A percentile compares a stretch with the other conserved stretches of the same genome.
Conservation (phyloP, 1,284 basidiomycete genomes). For the Violaceomyces palustris region DNA sequence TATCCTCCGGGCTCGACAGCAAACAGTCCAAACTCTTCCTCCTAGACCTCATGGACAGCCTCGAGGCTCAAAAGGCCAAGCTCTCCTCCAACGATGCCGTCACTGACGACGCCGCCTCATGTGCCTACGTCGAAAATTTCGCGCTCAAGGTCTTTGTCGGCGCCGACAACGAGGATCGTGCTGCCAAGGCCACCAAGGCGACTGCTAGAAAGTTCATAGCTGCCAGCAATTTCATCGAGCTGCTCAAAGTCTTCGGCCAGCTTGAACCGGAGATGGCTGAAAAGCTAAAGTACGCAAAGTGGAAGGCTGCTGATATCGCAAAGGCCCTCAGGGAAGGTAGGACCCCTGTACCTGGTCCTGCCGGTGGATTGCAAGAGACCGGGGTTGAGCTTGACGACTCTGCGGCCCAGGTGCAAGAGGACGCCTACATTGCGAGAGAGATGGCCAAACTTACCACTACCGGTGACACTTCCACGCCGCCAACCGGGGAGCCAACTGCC, state of each 20-base stretch:
- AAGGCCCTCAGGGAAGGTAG: conserved; percentile 75
- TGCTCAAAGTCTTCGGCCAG: conserved; percentile 68
- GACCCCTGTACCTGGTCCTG: conserved; percentile 31
- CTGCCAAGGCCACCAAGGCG: conserved; percentile 67
- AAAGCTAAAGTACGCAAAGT: conserved; percentile 82
- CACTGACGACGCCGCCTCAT: conserved; percentile 72
- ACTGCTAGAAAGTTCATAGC: conserved; percentile 85
- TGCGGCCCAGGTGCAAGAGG: conserved; percentile 38
- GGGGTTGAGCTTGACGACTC: no score
- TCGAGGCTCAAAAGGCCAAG: conserved; percentile 74
- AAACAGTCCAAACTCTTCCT: conserved; percentile 66
- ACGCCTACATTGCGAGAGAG: conserved; percentile 32
- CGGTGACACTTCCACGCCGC: conserved; percentile 1
- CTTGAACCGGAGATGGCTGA: conserved; percentile 58
- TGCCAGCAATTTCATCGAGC: conserved; percentile 78
- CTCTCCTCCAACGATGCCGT: conserved; percentile 75
- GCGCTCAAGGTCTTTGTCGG: conserved; percentile 77
- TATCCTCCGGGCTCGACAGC: conserved; percentile 64
- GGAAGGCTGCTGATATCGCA: conserved; percentile 84
- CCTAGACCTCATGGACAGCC: conserved; percentile 66
- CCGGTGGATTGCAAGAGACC: no score
- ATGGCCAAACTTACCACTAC: conserved; percentile 34
- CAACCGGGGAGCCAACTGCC: not conserved
- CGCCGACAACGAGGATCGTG: conserved; percentile 87
- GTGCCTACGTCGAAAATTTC: conserved; percentile 90